Evolutionary conservation across 768 basidiomycete genomes (phyloP).

Genomic region (Terana coerulea): DNA sequence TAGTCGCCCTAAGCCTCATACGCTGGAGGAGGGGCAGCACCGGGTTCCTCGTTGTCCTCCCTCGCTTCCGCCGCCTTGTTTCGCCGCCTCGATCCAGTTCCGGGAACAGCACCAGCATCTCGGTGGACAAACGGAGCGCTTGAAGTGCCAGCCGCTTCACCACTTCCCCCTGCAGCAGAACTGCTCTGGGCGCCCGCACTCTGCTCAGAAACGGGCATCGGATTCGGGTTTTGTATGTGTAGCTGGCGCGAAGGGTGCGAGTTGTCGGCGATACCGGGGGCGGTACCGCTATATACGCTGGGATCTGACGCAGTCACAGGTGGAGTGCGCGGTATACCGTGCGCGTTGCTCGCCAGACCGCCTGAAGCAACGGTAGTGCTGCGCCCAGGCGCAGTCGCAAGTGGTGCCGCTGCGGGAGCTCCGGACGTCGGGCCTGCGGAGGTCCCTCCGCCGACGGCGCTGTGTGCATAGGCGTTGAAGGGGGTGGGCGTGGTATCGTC

Average conservation of each 20-base stretch:
- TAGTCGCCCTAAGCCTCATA: conserved; percentile 10
- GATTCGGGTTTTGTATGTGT: no score
- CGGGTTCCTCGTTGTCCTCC: background rate
- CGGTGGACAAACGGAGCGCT: conserved; percentile 7
- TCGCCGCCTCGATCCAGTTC: background rate
- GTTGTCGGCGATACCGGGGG: no score
- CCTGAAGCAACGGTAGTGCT: background rate
- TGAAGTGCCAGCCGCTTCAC: background rate
- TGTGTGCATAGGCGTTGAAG: background rate
- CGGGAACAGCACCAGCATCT: conserved; percentile 4
- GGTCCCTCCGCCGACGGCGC: background rate
- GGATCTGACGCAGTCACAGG: background rate
- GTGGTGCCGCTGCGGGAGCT: background rate
- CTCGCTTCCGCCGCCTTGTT: conserved; percentile 1
- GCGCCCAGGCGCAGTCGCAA: background rate
- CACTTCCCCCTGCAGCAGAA: background rate
- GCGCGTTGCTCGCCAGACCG: background rate
- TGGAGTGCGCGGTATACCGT: background rate
- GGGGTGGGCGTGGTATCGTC: background rate
- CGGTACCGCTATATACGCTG: conserved; percentile 6
- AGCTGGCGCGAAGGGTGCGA: no score
- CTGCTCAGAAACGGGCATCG: no score
- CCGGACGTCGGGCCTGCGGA: background rate
- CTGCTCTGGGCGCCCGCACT: no score
- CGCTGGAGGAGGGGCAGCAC: background rate